phyloP scores from a whole-genome alignment of 179 eudicot species.

The Vitellaria paradoxa region DNA sequence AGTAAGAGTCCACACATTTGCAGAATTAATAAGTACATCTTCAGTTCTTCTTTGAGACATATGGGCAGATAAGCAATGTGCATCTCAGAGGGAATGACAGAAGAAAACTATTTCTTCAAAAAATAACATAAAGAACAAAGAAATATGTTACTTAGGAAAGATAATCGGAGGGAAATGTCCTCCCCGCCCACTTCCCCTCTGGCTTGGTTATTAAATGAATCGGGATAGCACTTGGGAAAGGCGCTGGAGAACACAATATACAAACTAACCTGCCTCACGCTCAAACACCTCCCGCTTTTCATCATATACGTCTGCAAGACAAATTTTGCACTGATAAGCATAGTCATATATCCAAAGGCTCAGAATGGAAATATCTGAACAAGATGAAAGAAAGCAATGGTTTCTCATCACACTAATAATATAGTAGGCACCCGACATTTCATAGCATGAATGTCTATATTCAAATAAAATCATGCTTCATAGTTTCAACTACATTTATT shows the following conservation, averaged over 20 bases:
- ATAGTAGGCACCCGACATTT: neutral
- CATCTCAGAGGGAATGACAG: neutral
- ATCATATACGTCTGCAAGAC: constrained; percentile 83
- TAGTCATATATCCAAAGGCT: constrained; percentile 1
- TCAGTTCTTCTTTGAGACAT: neutral
- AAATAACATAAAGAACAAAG: neutral
- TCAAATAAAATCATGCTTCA: neutral
- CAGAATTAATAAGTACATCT: no score
- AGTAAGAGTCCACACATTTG: constrained; percentile 5
- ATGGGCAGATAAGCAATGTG: neutral
- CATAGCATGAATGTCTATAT: neutral
- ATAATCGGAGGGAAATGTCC: neutral
- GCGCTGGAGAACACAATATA: neutral
- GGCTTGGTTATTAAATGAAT: neutral
- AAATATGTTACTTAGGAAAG: neutral
- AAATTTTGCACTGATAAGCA: constrained; percentile 7
- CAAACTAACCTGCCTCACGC: constrained; percentile 85
- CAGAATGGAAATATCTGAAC: neutral
- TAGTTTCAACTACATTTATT: constrained; percentile 6
- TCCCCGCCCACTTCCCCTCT: neutral
- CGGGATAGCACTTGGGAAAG: neutral
- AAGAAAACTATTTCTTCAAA: neutral
- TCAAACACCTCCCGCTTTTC: constrained; percentile 78
- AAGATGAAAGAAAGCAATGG: neutral
- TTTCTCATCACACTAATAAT: neutral